Base-by-base conservation (phyloP, 208 protist genomes). In the Phytomonas sp. region DNA sequence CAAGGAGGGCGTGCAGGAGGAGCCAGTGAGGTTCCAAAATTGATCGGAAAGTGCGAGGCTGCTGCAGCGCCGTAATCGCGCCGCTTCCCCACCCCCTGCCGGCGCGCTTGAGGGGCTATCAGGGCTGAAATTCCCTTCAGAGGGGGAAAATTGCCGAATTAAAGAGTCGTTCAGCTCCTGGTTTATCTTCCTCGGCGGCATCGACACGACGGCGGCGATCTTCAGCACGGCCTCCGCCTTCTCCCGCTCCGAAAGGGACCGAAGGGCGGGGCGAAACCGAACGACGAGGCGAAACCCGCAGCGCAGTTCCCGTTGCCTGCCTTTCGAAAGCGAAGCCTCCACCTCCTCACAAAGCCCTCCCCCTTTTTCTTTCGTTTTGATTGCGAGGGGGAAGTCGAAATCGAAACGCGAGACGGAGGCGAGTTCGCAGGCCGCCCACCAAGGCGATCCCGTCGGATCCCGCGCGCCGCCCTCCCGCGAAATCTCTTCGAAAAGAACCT, bases 21-120 rank as follows among this genome's bases (percentile, higher is more conserved):
- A 9, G 63, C 63, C 13, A 2, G 63, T 26, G 28, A 67, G 34
- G 23, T 67, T 37, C 63, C 30, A 67, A 37, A 67, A 67, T 43
- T 67, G 34, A 40, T 34, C 63, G 9, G 30, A 30, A 43, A 67
- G 63, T 11, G 63, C 37, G 13, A 67, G 23, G 23, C 43, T 23
- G 15, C 34, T 67, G 13, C 63, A 67, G 63, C 63, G 63, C 33
- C 20, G 40, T 15, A 51, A 6, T 51, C 9, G 1, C 40, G 13
- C 4, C 9, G 7, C 13, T 51, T 51, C 40, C 3, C 13, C 13
- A 3, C 13, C 40, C 20, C 40, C 40, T 51, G 9, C 40, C 13
- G 40, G 20, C 2, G 13, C 1, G 40, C 4, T 20, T 51, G 40
- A 51, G 20, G 20, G 20, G 40, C 40, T 6, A 51, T 51, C 20